Evolutionary conservation across 2,329 filamentous ascomycete species (phyloP).

Genomic region (Teratosphaeria gauchensis): DNA sequence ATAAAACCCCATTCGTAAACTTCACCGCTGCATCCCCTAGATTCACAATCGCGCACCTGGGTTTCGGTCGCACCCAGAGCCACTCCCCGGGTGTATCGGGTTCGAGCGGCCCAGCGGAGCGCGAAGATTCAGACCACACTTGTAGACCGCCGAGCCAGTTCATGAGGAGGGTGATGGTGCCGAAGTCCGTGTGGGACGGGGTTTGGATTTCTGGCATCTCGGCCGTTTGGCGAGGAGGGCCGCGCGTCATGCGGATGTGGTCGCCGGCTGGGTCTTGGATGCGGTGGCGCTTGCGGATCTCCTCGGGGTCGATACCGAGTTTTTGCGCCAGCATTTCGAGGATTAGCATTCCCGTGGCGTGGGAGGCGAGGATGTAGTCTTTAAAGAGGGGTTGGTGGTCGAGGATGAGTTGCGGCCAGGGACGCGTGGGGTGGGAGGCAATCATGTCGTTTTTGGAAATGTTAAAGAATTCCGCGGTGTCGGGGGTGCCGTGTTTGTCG

Average conservation of each 20-base stretch:
- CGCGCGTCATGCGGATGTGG: slow-evolving; percentile 44
- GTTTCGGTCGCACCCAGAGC: slow-evolving; percentile 45
- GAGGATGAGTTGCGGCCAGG: slow-evolving; percentile 19
- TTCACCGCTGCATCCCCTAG: slow-evolving; percentile 40
- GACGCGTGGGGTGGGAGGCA: slow-evolving; percentile 22
- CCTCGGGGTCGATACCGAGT: slow-evolving; percentile 34
- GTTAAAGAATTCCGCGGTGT: slow-evolving; percentile 50
- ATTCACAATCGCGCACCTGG: slow-evolving; percentile 39
- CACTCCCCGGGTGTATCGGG: slow-evolving; percentile 29
- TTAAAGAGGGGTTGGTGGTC: slow-evolving; percentile 24
- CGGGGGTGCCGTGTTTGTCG: slow-evolving; percentile 40
- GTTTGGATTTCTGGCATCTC: slow-evolving; percentile 28
- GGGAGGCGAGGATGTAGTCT: slow-evolving; percentile 38
- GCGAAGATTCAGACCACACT: slow-evolving; percentile 31
- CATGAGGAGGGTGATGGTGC: slow-evolving; percentile 45
- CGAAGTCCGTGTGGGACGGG: slow-evolving; percentile 45
- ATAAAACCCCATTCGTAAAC: slow-evolving; percentile 35
- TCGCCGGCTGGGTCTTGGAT: slow-evolving; percentile 37
- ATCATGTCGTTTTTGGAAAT: slow-evolving; percentile 46
- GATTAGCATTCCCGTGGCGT: slow-evolving; percentile 38
- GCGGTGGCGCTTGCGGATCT: slow-evolving; percentile 37
- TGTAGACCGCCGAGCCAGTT: slow-evolving; percentile 48
- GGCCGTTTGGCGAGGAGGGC: slow-evolving; percentile 34
- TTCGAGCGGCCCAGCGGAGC: slow-evolving; percentile 19
- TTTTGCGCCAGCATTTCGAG: slow-evolving; percentile 37